Conservation (phyloP, 441 rosid species). For the Croton setiger region DNA sequence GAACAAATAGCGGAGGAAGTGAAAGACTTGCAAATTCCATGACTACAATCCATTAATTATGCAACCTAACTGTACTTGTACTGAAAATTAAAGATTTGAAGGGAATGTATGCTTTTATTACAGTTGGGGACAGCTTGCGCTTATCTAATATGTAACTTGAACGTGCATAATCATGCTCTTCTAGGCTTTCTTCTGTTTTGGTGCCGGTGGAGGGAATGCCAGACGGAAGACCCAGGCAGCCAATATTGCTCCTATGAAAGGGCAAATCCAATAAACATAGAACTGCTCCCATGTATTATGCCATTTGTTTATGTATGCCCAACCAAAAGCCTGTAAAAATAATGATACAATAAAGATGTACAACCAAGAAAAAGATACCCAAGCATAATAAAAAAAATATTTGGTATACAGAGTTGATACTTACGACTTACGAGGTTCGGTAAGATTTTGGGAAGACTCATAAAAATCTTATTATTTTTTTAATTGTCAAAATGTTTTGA, state of each 20-base stretch:
- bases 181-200: constrained; percentile 58
- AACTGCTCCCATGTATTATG: constrained; percentile 91
- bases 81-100: neutral
- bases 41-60: neutral
- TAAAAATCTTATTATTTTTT: too few species aligned
- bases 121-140: constrained; percentile 1
- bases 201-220: constrained; percentile 49
- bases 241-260: constrained; percentile 68
- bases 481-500: too few species aligned
- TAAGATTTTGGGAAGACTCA: too few species aligned
- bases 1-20: neutral
- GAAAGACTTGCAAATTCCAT: neutral
- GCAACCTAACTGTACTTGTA: neutral
- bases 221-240: constrained; percentile 78
- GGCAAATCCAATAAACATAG: constrained; percentile 88
- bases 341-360: neutral
- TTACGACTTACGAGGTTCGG: too few species aligned
- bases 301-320: constrained; percentile 76
- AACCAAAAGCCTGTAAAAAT: constrained; percentile 74
- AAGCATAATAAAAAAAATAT: too few species aligned
- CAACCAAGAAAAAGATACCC: neutral
- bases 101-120: constrained; percentile 3
- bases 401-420: too few species aligned
- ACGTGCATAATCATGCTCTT: neutral
- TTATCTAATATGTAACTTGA: constrained; percentile 4